Conservation (phyloP, 768 basidiomycete genomes). For the Tylopilus plumbeoviolaceoides region DNA sequence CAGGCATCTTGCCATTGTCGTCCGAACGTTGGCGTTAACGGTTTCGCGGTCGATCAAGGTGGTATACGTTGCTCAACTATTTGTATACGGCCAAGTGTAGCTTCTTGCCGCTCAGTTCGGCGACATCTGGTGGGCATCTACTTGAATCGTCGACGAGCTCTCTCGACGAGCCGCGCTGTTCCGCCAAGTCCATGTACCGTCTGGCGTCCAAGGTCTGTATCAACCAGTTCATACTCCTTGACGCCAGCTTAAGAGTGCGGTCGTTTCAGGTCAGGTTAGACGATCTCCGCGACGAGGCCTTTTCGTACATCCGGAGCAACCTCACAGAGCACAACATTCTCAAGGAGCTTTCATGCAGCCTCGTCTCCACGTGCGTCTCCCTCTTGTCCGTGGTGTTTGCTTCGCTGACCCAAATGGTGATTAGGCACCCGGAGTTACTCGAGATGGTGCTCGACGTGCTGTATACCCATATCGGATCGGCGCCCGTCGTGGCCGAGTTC, state of each 20-base stretch:
- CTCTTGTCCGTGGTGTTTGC: background rate
- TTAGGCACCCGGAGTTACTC: background rate
- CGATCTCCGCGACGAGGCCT: conserved; percentile 13
- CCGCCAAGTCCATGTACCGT: conserved; percentile 45
- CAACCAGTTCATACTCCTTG: background rate
- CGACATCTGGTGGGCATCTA: background rate
- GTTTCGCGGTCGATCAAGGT: conserved; percentile 19
- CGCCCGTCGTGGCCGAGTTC: background rate
- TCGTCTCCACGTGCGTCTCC: conserved; percentile 10
- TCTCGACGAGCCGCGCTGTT: conserved; percentile 25
- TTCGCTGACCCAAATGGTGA: background rate
- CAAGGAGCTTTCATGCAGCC: conserved; percentile 18
- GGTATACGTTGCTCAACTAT: conserved; percentile 38
- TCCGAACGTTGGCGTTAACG: too few relatives aligned
- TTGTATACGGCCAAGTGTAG: conserved; percentile 34
- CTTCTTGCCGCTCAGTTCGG: conserved; percentile 30
- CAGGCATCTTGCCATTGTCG: too few relatives aligned
- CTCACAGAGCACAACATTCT: conserved; percentile 23
- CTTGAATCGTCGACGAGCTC: conserved; percentile 1
- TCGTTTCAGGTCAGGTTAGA: conserved; percentile 19
- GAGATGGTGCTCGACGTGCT: background rate
- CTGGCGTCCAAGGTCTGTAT: conserved; percentile 35
- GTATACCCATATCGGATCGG: background rate
- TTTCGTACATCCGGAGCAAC: conserved; percentile 10
- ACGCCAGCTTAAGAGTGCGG: too few relatives aligned